phyloP scores from a whole-genome alignment of 2,329 filamentous ascomycete genomes.

The Hypoxylon sp. region DNA sequence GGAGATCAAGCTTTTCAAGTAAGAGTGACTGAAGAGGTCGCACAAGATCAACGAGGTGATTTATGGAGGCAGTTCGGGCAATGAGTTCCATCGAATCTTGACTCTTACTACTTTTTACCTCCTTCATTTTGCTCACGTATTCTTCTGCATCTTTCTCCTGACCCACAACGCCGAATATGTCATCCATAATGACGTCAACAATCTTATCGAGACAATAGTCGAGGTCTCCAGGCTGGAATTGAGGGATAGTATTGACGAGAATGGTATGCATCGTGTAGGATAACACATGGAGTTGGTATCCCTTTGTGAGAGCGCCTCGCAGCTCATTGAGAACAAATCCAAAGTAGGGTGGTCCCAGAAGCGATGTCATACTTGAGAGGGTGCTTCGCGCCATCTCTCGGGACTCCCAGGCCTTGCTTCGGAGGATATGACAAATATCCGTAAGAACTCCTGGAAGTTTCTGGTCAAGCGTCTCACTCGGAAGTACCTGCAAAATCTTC shows the following conservation, averaged over 20 bases:
- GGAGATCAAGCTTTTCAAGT: constrained; percentile 85
- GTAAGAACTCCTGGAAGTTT: constrained; percentile 87
- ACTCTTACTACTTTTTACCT: constrained; percentile 98
- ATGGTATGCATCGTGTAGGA: constrained; percentile 97
- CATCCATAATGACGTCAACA: constrained; percentile 92
- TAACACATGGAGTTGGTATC: constrained; percentile 94
- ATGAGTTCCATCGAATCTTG: constrained; percentile 97
- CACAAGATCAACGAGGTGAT: constrained; percentile 80
- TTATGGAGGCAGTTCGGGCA: constrained; percentile 84
- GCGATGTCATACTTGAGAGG: constrained; percentile 82
- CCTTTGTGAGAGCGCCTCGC: constrained; percentile 82
- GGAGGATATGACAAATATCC: constrained; percentile 92
- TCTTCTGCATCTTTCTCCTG: constrained; percentile 98
- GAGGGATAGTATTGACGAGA: constrained; percentile 79
- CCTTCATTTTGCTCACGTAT: constrained; percentile 95
- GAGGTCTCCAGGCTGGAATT: constrained; percentile 84
- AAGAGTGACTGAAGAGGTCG: constrained; percentile 84
- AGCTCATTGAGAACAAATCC: constrained; percentile 95
- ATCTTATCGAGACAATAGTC: constrained; percentile 88
- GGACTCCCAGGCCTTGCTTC: constrained; percentile 89
- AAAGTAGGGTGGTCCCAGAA: constrained; percentile 86
- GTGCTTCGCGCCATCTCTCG: constrained; percentile 93
- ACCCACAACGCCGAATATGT: constrained; percentile 92
- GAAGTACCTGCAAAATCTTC: constrained; percentile 86
- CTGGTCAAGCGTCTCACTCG: constrained; percentile 78